These are phyloP conservation scores for Ophiostoma sp. DNA, from an alignment of 2,329 filamentous ascomycete genomes.

Conservation along the genomic window DNA sequence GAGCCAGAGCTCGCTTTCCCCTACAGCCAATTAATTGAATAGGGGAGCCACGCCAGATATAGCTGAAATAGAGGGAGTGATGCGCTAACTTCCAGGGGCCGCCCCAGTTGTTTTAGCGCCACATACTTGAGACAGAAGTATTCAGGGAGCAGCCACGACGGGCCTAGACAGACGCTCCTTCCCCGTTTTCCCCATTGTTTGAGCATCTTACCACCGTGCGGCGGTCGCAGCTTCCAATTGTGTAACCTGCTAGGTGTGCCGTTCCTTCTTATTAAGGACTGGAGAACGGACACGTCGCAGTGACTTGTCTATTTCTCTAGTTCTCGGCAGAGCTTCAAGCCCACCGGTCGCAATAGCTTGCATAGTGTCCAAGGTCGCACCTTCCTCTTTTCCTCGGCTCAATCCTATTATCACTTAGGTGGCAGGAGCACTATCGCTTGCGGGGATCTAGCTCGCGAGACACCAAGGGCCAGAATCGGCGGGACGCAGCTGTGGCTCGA, in stretches of 20 bases:
- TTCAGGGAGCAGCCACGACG: not conserved
- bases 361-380: not conserved
- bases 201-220: not conserved
- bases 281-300: too few species aligned
- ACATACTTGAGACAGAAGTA: constrained; percentile 17
- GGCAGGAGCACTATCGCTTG: not conserved
- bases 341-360: not conserved
- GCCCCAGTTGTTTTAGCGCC: constrained; percentile 18
- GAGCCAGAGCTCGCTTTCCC: not conserved
- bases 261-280: constrained; percentile 10
- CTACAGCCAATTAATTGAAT: not conserved
- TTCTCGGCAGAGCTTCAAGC: too few species aligned
- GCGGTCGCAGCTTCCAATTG: not conserved
- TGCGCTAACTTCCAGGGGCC: constrained; percentile 16
- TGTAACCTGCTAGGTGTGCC: not conserved
- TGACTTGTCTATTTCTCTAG: too few species aligned
- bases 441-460: constrained; percentile 6
- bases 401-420: not conserved
- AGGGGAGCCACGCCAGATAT: not conserved
- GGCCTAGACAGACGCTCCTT: constrained; percentile 6
- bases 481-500: constrained; percentile 8
- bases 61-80: constrained; percentile 7
- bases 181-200: constrained; percentile 13
- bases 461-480: not conserved
- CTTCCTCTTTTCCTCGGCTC: not conserved